Conservation (phyloP, 306 rosid species). For the Vicia sativa region DNA sequence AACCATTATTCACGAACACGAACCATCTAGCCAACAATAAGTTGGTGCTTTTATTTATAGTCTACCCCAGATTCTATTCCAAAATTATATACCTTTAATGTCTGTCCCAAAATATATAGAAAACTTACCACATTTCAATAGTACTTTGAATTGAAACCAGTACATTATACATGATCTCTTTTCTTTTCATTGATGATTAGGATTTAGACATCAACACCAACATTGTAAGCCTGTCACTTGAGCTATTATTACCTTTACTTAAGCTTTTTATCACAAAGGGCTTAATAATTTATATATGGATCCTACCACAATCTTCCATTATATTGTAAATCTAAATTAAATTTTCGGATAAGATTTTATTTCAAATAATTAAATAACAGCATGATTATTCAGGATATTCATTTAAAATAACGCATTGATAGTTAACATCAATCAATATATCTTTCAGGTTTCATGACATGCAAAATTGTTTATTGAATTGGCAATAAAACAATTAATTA, state of each 20-base stretch:
- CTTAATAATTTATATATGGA: constrained; percentile 49
- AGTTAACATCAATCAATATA: neutral
- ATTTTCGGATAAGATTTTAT: neutral
- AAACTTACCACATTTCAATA: constrained; percentile 23
- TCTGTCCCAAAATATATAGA: constrained; percentile 39
- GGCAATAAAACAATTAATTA: too few species aligned
- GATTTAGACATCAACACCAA: constrained; percentile 49
- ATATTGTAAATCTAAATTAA: neutral
- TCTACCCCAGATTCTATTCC: constrained; percentile 41
- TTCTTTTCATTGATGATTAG: constrained; percentile 48
- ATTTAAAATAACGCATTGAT: neutral
- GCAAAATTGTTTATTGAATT: neutral
- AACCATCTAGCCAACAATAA: constrained; percentile 40
- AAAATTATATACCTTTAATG: constrained; percentile 23
- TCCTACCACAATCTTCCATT: constrained; percentile 43
- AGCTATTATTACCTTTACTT: constrained; percentile 44
- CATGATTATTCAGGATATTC: neutral
- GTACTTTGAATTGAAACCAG: constrained; percentile 41
- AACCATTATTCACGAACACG: too few species aligned
- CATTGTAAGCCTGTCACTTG: constrained; percentile 55
- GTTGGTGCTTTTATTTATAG: constrained; percentile 14
- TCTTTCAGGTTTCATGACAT: neutral
- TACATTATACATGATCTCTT: constrained; percentile 38
- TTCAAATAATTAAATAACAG: neutral
- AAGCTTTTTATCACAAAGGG: constrained; percentile 50